Percentiles rank a stretch among this genome's conserved stretches.
Evolutionary conservation across 768 basidiomycete genomes (phyloP).

Genomic region (Boletellus emodensis): DNA sequence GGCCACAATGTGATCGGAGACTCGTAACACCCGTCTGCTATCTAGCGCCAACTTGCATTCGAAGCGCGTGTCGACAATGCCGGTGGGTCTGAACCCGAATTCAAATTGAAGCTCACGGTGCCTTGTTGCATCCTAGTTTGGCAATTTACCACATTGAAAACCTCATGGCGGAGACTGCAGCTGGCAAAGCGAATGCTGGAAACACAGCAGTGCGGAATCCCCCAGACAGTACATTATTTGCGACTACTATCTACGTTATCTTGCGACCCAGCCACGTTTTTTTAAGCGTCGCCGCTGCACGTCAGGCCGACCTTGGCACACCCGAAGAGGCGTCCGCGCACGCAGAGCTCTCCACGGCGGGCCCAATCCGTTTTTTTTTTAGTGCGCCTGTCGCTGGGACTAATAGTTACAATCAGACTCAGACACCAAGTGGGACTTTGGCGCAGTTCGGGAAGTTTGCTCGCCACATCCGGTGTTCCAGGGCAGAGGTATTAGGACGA

Average conservation of each 20-base stretch:
- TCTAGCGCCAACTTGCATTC: no score
- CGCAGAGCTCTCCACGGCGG: conserved; percentile 39
- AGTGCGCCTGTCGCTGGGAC: conserved; percentile 13
- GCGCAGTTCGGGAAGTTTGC: conserved; percentile 61
- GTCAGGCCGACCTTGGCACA: conserved; percentile 36
- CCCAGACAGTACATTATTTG: conserved; percentile 13
- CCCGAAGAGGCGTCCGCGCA: conserved; percentile 29
- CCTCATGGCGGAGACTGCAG: conserved; percentile 4
- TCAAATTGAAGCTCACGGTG: no score
- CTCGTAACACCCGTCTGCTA: no score
- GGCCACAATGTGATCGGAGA: no score
- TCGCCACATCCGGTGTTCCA: conserved; percentile 44
- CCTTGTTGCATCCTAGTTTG: neutral
- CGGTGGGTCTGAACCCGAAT: no score
- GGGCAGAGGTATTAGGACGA: conserved; percentile 48
- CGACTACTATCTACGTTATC: neutral
- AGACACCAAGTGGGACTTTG: neutral
- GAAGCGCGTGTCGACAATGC: no score
- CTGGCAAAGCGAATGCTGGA: neutral
- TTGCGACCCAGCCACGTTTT: neutral
- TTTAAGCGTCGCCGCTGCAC: conserved; percentile 10
- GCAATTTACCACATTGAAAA: neutral
- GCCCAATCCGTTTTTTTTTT: conserved; percentile 37
- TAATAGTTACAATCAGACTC: neutral
- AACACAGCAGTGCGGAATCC: neutral